Evolutionary conservation across 1,284 basidiomycete genomes (phyloP).

Genomic region (Boletus semigastroideus): DNA sequence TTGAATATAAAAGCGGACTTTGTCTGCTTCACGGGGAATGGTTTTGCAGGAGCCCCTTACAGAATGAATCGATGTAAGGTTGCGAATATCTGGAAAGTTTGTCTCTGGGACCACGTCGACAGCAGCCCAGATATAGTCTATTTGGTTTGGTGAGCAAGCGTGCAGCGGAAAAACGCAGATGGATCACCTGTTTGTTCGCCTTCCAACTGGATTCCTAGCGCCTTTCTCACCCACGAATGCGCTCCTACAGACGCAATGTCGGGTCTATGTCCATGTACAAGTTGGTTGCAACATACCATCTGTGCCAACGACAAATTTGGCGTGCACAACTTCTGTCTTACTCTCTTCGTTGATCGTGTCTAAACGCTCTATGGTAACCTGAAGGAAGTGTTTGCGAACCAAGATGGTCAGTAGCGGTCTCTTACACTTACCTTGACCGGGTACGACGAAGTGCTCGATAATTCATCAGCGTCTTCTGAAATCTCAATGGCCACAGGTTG

Average conservation of each 20-base stretch:
- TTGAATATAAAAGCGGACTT: slow-evolving; percentile 76
- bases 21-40: slow-evolving; percentile 70
- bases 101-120: slow-evolving; percentile 69
- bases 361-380: slow-evolving; percentile 44
- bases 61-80: slow-evolving; percentile 60
- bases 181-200: slow-evolving; percentile 9
- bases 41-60: slow-evolving; percentile 64
- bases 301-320: slow-evolving; percentile 63
- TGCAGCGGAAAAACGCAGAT: background rate
- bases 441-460: slow-evolving; percentile 46
- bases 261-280: background rate
- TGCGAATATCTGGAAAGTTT: slow-evolving; percentile 82
- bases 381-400: background rate
- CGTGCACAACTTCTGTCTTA: slow-evolving; percentile 26
- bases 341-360: slow-evolving; percentile 30
- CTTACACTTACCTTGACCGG: slow-evolving; percentile 50
- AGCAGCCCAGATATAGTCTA: slow-evolving; percentile 80
- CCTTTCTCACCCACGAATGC: slow-evolving; percentile 70
- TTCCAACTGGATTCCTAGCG: slow-evolving; percentile 4
- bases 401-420: no score
- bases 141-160: background rate
- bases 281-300: slow-evolving; percentile 44
- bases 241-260: slow-evolving; percentile 47
- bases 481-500: slow-evolving; percentile 55
- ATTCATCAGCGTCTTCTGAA: slow-evolving; percentile 41